A percentile compares a stretch with the other conserved stretches of the same genome.
Evolutionary conservation across 306 rosid species (phyloP).

Genomic region (Nissolia schottii): DNA sequence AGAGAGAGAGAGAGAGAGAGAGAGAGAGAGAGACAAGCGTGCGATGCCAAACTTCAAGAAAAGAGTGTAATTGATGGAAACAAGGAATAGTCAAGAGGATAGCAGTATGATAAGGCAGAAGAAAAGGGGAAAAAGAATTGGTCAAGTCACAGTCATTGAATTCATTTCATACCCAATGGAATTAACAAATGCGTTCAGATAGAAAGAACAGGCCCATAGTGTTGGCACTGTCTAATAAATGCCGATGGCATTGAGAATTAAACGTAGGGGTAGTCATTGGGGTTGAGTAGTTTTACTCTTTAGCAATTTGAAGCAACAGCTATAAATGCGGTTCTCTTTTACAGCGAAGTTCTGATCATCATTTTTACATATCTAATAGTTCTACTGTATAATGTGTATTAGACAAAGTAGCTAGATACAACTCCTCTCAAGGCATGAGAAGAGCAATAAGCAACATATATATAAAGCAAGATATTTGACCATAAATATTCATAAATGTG

Average conservation of each 20-base stretch:
- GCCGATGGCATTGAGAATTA: slow-evolving; percentile 34
- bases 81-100: slow-evolving; percentile 38
- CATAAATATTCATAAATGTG: neutral
- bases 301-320: slow-evolving; percentile 26
- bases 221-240: slow-evolving; percentile 74
- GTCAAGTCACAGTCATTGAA: slow-evolving; percentile 51
- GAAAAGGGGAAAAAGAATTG: slow-evolving; percentile 37
- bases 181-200: slow-evolving; percentile 31
- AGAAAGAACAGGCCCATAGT: slow-evolving; percentile 29
- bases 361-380: neutral
- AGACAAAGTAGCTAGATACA: no score
- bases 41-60: slow-evolving; percentile 42
- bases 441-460: neutral
- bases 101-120: slow-evolving; percentile 18
- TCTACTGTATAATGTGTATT: neutral
- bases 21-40: slow-evolving; percentile 51
- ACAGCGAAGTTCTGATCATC: neutral
- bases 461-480: neutral
- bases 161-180: slow-evolving; percentile 47
- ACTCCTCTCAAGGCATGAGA: neutral
- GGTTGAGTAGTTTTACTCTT: slow-evolving; percentile 28
- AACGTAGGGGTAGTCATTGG: slow-evolving; percentile 9
- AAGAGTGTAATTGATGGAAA: slow-evolving; percentile 22
- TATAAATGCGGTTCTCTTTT: slow-evolving; percentile 34
- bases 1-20: no score